Percentiles rank a stretch among this genome's conserved stretches.
phyloP scores from a whole-genome alignment of 129 eudicot genomes.

The Tanacetum coccineum region DNA sequence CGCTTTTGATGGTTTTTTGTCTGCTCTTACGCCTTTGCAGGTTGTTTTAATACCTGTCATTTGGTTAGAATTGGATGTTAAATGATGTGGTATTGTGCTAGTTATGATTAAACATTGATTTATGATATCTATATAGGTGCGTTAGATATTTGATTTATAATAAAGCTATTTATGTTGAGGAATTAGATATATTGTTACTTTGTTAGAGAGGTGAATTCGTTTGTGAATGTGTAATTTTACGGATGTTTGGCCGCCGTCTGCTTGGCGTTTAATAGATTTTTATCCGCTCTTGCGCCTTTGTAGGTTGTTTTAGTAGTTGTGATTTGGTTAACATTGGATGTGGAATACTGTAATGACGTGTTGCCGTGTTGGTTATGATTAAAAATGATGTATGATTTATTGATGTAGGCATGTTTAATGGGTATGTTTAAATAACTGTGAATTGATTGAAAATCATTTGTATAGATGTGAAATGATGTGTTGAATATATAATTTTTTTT shows the following conservation, averaged over 20 bases:
- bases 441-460: too few relatives aligned
- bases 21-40: slow-evolving; percentile 93
- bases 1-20: slow-evolving; percentile 85
- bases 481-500: too few relatives aligned
- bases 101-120: too few relatives aligned
- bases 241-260: slow-evolving; percentile 99
- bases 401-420: neutral
- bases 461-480: too few relatives aligned
- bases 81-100: too few relatives aligned
- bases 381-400: neutral
- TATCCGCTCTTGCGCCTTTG: slow-evolving; percentile 81
- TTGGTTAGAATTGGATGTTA: too few relatives aligned
- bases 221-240: slow-evolving; percentile 15
- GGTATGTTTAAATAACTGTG: neutral
- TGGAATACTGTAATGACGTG: too few relatives aligned
- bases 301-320: slow-evolving; percentile 26
- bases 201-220: too few relatives aligned
- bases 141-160: neutral
- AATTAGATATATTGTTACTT: too few relatives aligned
- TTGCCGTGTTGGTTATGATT: too few relatives aligned
- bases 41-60: too few relatives aligned
- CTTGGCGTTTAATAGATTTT: slow-evolving; percentile 87
- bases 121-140: neutral
- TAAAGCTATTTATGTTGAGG: neutral
- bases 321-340: too few relatives aligned